Evolutionary conservation across 345 rosid species (phyloP).

Genomic region (Raphanus sativus): DNA sequence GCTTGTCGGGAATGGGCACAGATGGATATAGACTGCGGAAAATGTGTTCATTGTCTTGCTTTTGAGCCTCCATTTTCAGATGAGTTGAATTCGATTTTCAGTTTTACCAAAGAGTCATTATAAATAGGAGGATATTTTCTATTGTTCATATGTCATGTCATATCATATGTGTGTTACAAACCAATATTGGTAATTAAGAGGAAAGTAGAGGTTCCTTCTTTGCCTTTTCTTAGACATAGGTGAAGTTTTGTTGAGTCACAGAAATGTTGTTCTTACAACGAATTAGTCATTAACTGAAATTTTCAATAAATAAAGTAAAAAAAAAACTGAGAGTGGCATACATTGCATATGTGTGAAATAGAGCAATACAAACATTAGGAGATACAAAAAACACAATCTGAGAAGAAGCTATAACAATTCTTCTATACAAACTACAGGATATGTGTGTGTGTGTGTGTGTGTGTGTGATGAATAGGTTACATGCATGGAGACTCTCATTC

Average conservation of each 20-base stretch:
- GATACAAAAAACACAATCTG: background rate
- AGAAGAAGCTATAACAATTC: constrained; percentile 1
- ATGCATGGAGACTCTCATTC: constrained; percentile 41
- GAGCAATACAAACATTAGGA: background rate
- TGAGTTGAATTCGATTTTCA: constrained; percentile 8
- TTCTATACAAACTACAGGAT: background rate
- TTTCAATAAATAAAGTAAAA: background rate
- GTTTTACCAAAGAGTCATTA: constrained; percentile 22
- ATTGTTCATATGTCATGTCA: constrained; percentile 16
- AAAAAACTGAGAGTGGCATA: background rate
- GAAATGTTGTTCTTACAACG: background rate
- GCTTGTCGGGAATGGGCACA: constrained; percentile 60
- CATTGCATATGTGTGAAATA: background rate
- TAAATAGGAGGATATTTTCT: constrained; percentile 20
- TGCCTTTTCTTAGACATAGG: constrained; percentile 26
- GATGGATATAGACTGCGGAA: constrained; percentile 64
- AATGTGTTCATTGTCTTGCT: constrained; percentile 47
- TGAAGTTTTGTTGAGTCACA: constrained; percentile 37
- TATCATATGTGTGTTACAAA: background rate
- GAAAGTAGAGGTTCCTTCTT: constrained; percentile 10
- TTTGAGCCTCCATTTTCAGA: constrained; percentile 33
- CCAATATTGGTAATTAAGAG: constrained; percentile 22
- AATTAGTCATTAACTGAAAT: background rate
- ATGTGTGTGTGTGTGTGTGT: background rate
- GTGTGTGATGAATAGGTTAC: background rate